These are phyloP conservation scores for Claviceps sp. DNA, from an alignment of 2,329 filamentous ascomycete genomes.

Conservation along the genomic window DNA sequence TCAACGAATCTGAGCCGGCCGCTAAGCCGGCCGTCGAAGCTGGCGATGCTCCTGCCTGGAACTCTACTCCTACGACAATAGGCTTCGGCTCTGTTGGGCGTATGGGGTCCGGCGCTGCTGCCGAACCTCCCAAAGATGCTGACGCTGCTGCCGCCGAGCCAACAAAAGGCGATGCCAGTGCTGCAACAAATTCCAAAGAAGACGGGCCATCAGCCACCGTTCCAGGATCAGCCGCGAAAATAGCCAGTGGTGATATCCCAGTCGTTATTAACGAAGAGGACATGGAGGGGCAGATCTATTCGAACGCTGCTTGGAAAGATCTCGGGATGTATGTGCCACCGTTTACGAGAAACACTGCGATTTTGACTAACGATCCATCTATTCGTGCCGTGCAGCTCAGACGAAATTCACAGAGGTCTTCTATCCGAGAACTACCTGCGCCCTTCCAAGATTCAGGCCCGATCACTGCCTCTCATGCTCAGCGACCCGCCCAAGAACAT, in stretches of 20 bases:
- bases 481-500: constrained; percentile 79
- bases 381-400: constrained; percentile 15
- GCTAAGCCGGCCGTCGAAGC: not conserved
- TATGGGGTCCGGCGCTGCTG: constrained; percentile 2
- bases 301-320: constrained; percentile 4
- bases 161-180: not conserved
- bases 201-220: constrained; percentile 6
- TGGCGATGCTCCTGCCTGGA: not conserved
- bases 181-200: constrained; percentile 1
- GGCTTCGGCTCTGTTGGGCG: too few species aligned
- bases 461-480: constrained; percentile 79
- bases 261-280: constrained; percentile 5
- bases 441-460: constrained; percentile 96
- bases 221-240: constrained; percentile 3
- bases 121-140: not conserved
- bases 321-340: constrained; percentile 5
- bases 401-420: constrained; percentile 61
- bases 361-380: not conserved
- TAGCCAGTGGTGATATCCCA: constrained; percentile 7
- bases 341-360: not conserved
- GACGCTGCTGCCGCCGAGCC: not conserved
- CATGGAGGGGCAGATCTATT: constrained; percentile 5
- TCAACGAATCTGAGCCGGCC: not conserved
- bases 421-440: constrained; percentile 77
- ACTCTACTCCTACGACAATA: not conserved